Percentiles rank a stretch among this genome's conserved stretches.
Conservation (phyloP, 306 rosid genomes). For the Sphenostylis stenocarpa region DNA sequence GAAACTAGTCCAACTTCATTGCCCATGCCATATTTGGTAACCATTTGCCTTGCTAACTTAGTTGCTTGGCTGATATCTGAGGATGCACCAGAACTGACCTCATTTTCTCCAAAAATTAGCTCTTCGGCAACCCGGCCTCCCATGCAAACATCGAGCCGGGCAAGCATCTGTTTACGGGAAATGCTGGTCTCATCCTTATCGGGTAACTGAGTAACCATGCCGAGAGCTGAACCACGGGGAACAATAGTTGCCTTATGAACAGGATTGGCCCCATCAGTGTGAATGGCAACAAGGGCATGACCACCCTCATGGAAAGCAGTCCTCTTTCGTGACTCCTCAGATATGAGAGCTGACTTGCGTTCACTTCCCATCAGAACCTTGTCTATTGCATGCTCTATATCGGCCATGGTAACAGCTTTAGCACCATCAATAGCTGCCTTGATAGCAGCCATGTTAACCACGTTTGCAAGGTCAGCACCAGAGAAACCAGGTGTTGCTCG, state of each 20-base stretch:
- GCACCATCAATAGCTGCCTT: constrained; percentile 98
- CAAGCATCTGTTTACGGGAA: constrained; percentile 82
- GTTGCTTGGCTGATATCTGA: constrained; percentile 69
- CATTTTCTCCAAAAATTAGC: constrained; percentile 78
- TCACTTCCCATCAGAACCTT: constrained; percentile 90
- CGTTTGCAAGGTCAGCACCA: constrained; percentile 89
- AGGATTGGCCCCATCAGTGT: constrained; percentile 81
- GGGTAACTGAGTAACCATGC: constrained; percentile 81
- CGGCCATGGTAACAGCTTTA: constrained; percentile 76
- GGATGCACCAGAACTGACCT: constrained; percentile 78
- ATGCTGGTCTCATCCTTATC: constrained; percentile 66
- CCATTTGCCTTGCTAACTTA: constrained; percentile 69
- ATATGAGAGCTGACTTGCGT: constrained; percentile 73
- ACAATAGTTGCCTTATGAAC: constrained; percentile 92
- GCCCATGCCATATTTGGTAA: constrained; percentile 85
- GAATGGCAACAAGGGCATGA: constrained; percentile 84
- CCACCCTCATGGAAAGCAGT: constrained; percentile 94
- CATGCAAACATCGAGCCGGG: constrained; percentile 77
- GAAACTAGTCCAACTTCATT: constrained; percentile 70
- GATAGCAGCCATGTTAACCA: constrained; percentile 77
- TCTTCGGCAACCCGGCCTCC: constrained; percentile 92
- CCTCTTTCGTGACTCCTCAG: constrained; percentile 62
- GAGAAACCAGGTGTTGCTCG: constrained; percentile 89
- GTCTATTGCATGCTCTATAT: constrained; percentile 81
- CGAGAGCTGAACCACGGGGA: constrained; percentile 81